Evolutionary conservation across 208 protist species (phyloP), one percentile per base, ranked within the genome.

Genomic region (Trypanosoma avium): DNA sequence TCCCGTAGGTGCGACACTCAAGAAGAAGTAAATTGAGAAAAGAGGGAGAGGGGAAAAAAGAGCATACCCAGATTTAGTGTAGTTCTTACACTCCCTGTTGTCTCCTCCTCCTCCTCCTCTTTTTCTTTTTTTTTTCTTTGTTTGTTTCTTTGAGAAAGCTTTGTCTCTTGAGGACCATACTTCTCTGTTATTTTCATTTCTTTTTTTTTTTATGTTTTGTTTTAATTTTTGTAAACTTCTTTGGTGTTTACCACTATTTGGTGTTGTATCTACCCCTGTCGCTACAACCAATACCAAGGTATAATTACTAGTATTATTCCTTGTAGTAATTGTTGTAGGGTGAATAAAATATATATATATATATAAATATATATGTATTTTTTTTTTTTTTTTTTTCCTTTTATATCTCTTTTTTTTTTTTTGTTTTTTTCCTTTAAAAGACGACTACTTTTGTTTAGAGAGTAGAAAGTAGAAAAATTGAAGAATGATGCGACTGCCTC

Each of bases 1-100:
- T 21, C 82, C 83, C 48, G 75, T 93, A 61, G 87, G 87, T 50
- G 80, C 83, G 59, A 89, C 86, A 72, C 67, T 90, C 70, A 76
- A 82, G 73, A 84, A 86, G 77, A 88, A 86, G 73, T 86, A 75
- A 81, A 36, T 24, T 45, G 12, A 22, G 2, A 15, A 24, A 19
- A 4, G 32, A 40, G 42, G 52, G 36, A 22, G 26, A n/a, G 21
- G 21, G 29, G 13, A 26, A 26, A 5, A 1, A 15, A 13, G n/a
- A 26, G 30, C 29, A 22, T 45, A 24, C 0, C 19, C 8, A 7
- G 29, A 12, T 24, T 19, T 40, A 4, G 40, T n/a, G 33, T 45
- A 32, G 27, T 64, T 36, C 38, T 61, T 58, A 29, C 35, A 46
- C 42, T 47, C 49, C 47, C 10, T 13, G 10, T 38, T 5, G 33